Base-by-base conservation (phyloP, 331 rosid genomes). In the Malus hybrid region DNA sequence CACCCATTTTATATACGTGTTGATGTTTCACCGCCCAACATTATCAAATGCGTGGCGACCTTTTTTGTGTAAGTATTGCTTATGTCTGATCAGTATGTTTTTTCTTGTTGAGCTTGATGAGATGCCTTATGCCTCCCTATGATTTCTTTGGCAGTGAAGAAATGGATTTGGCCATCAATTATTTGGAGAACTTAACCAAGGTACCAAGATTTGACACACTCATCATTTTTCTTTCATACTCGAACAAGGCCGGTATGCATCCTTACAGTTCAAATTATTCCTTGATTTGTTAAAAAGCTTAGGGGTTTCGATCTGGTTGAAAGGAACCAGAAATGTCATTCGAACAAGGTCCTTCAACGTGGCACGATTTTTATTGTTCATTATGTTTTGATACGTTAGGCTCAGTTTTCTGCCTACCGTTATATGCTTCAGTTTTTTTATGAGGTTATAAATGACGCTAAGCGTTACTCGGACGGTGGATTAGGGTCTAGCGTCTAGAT, bases 121-220 rank as follows among this genome's bases (percentile, higher is more conserved):
- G 48, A 36, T 42, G 20, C 59, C 71, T 63, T 28, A 46, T 28
- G 6, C 6, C 60, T 24, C 44, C 4, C 56, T 64, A 7, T 56
- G 55, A 28, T 64, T 76, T 73, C 80, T 76, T 75, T 80, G 70
- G 80, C 93, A 95, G 98, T 31, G 93, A 92, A 69, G 97, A 92
- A 46, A 84, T 79, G 81, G 96, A 83, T 65, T 78, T 90, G 67
- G 93, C 88, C 24, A 64, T 95, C 75, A 84, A 78, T 73, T 84
- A 80, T 69, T 60, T 95, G 76, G 96, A 92, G 70, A 80, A 87
- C 67, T 82, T 95, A 86, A 87, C 88, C 48, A 86, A 85, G 76
- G 90, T 90, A 32, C 88, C 96, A 8, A 90, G 95, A 82, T 92
- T 90, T 77, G 88, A 84, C 78, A 63, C 89, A 78, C 89, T 92